Evolutionary conservation across 345 rosid species (phyloP).

Genomic region (Raphanus sativus): DNA sequence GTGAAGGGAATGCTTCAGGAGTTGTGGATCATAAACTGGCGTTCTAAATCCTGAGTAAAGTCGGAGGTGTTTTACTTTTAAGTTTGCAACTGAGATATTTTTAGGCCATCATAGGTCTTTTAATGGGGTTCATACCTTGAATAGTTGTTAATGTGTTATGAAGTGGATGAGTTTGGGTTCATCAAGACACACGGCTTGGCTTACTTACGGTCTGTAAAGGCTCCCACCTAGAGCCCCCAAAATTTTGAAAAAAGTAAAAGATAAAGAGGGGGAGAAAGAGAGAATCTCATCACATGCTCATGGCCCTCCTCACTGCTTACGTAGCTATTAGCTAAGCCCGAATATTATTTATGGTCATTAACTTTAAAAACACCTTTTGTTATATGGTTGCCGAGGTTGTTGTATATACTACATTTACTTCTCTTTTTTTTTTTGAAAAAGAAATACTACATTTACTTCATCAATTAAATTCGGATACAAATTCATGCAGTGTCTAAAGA

Average conservation of each 20-base stretch:
- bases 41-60: conserved; percentile 16
- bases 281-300: conserved; percentile 9
- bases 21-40: conserved; percentile 66
- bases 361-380: neutral
- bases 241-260: neutral
- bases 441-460: no score
- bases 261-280: neutral
- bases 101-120: conserved; percentile 19
- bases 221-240: no score
- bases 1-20: conserved; percentile 82
- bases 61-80: conserved; percentile 7
- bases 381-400: neutral
- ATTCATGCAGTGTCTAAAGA: neutral
- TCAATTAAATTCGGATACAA: neutral
- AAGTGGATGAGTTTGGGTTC: conserved; percentile 2
- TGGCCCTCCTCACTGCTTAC: neutral
- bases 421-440: no score
- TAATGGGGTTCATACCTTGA: conserved; percentile 19
- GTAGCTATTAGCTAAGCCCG: neutral
- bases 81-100: neutral
- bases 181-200: no score
- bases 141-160: conserved; percentile 2
- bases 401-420: no score
- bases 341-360: neutral
- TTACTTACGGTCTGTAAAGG: no score